These are phyloP conservation scores for Colletotrichum lindemuthianum DNA, from an alignment of 2,329 filamentous ascomycete genomes.

Conservation along the genomic window DNA sequence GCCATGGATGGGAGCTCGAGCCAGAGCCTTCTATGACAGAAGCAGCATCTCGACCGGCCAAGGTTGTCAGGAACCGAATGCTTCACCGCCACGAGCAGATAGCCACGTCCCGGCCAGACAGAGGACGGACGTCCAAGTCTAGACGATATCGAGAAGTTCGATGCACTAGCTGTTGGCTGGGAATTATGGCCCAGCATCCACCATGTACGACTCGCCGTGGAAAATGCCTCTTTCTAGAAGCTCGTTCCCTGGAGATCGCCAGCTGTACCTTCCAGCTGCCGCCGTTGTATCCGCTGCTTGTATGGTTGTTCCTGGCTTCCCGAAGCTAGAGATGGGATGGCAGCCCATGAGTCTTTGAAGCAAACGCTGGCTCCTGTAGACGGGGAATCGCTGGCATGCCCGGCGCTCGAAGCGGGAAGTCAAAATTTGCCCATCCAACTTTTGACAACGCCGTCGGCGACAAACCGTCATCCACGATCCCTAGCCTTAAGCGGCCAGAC, in stretches of 20 bases:
- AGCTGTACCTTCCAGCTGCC: conserved; percentile 7
- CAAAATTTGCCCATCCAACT: conserved; percentile 12
- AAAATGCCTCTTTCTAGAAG: conserved; percentile 34
- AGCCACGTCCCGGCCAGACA: conserved; percentile 23
- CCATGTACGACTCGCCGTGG: neutral
- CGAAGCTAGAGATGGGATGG: conserved; percentile 27
- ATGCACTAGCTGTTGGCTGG: conserved; percentile 9
- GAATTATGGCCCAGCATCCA: neutral
- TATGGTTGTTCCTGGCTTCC: conserved; percentile 12
- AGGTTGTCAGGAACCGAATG: conserved; percentile 20
- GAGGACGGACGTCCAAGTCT: neutral
- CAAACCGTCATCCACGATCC: conserved; percentile 12
- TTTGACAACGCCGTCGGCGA: conserved; percentile 19
- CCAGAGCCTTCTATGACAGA: neutral
- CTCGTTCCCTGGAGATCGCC: conserved; percentile 25
- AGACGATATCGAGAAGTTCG: neutral
- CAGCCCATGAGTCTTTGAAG: neutral
- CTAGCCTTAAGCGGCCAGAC: neutral
- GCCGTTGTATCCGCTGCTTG: conserved; percentile 1
- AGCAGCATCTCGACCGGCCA: conserved; percentile 1
- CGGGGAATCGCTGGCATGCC: neutral
- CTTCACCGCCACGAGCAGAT: conserved; percentile 27
- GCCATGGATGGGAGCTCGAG: conserved; percentile 25
- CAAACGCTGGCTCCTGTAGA: conserved; percentile 1
- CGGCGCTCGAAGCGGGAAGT: conserved; percentile 13